These are phyloP conservation scores for Allium sativum DNA, from an alignment of 106 monocot species.

Conservation along the genomic window DNA sequence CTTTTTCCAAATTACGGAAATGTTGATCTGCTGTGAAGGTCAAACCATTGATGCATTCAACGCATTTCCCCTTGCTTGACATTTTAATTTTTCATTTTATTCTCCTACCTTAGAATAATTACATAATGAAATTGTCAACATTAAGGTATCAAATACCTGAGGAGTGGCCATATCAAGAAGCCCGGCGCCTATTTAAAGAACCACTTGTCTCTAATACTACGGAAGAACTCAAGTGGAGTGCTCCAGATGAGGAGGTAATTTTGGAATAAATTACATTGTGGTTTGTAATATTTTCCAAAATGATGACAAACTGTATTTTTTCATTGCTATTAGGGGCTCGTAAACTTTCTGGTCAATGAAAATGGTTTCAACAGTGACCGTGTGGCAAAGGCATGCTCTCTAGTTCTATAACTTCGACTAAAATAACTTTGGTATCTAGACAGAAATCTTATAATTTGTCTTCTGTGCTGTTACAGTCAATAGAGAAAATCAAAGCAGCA, in stretches of 20 bases:
- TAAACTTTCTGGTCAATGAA: constrained; percentile 74
- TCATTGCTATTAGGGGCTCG: constrained; percentile 40
- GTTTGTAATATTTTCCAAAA: not conserved
- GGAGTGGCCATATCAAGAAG: constrained; percentile 93
- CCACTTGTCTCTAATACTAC: constrained; percentile 52
- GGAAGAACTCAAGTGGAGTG: constrained; percentile 73
- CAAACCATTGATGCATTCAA: no score
- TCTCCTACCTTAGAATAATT: not conserved
- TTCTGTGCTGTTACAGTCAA: constrained; percentile 32
- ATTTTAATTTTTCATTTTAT: not conserved
- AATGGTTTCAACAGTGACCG: constrained; percentile 88
- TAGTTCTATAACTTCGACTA: not conserved
- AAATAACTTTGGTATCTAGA: not conserved
- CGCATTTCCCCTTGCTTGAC: no score
- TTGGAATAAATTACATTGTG: not conserved
- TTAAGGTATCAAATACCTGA: constrained; percentile 79
- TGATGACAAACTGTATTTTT: constrained; percentile 1
- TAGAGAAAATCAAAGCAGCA: constrained; percentile 93
- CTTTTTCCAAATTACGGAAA: no score
- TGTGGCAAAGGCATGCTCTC: constrained; percentile 59
- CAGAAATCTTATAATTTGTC: no score
- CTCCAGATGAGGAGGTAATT: constrained; percentile 82
- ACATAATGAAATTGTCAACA: constrained; percentile 1
- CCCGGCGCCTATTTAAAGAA: constrained; percentile 77
- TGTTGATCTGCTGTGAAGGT: no score